Evolutionary conservation across 306 rosid species (phyloP), one percentile per base, ranked within the genome.

Genomic region (Pueraria montana): DNA sequence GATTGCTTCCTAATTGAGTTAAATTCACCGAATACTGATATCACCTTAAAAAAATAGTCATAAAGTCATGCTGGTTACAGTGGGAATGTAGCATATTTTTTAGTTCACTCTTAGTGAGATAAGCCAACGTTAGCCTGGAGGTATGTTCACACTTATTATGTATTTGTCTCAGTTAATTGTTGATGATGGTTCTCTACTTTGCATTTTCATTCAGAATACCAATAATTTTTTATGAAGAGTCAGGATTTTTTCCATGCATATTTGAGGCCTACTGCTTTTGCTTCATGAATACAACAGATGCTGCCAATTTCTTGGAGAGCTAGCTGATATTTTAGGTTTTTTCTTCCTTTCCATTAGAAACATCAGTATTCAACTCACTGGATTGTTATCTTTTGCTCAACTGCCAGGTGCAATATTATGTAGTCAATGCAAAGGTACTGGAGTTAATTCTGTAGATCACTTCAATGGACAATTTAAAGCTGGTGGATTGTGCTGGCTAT

Each of bases 391-490:
- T 53, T 67, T 43, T 79, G 38, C 70, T 61, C 75, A 67, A 76
- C 67, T 82, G 21, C 45, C 83, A 96, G 99, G 99, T 87, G 97
- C 97, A 11, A 76, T 66, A 46, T 2, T 0, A 34, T 94, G 99
- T 68, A 7, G 83, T 74, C 99, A 96, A 76, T 96, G 99, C 86
- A 11, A 94, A 86, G 98, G 99, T 45, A 45, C 80, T 27, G 99
- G 99, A 77, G 94, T 96, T 38, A 96, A 96, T 81, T 86, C 92
- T 43, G 92, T 70, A 27, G 99, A 96, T 89, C 99, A 94, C 90
- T 96, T 90, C 92, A 92, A 94, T 43, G 99, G 99, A 55, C 97
- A 76, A 80, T 94, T 88, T 62, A 96, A 96, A 87, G 99, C 97
- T 1, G 99, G 99, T 79, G 93, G 90, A 81, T 49, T 94, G 58